phyloP scores from a whole-genome alignment of 1,284 basidiomycete genomes.

The Earliella scabrosa region DNA sequence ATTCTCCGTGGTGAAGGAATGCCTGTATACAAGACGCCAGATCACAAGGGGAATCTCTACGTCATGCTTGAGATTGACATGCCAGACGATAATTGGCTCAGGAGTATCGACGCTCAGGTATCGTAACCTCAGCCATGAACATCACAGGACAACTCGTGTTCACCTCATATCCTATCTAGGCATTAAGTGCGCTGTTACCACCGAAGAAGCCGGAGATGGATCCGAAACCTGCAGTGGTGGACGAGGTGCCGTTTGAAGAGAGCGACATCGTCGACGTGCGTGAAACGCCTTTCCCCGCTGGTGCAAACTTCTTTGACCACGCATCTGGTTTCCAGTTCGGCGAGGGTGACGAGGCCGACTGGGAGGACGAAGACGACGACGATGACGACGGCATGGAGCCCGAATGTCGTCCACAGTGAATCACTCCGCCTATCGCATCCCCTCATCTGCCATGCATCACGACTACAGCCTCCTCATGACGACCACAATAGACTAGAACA shows the following conservation, averaged over 20 bases:
- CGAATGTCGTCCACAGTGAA: conserved; percentile 67
- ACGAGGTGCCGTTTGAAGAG: conserved; percentile 74
- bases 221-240: conserved; percentile 71
- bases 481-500: conserved; percentile 4
- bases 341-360: conserved; percentile 51
- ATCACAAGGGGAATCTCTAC: conserved; percentile 81
- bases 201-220: conserved; percentile 75
- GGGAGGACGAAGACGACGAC: conserved; percentile 68
- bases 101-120: conserved; percentile 61
- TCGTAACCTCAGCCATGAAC: not conserved
- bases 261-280: conserved; percentile 80
- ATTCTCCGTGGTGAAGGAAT: conserved; percentile 85
- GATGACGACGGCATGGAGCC: conserved; percentile 61
- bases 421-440: not conserved
- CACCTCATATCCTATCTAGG: too few species aligned
- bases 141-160: not conserved
- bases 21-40: conserved; percentile 72
- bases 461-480: not conserved
- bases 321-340: conserved; percentile 72
- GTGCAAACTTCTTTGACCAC: conserved; percentile 74
- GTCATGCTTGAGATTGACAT: conserved; percentile 86
- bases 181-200: conserved; percentile 68
- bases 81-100: conserved; percentile 76
- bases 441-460: not conserved
- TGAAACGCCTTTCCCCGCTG: conserved; percentile 71